Conservation (phyloP, 148 eudicot genomes). For the Spergularia bocconei region DNA sequence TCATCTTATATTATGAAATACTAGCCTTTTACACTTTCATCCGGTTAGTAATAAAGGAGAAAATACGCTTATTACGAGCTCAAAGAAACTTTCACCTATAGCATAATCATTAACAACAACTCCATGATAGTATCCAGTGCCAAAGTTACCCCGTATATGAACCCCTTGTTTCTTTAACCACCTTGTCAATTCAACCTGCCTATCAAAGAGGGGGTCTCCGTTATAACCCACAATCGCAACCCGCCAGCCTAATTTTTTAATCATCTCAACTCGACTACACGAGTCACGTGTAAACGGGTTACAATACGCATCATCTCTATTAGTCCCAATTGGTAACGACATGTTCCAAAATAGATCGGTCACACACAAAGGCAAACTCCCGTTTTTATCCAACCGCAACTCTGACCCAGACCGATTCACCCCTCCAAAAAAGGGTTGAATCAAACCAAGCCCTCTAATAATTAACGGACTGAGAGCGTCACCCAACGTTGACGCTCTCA, state of each 20-base stretch:
- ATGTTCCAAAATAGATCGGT: conserved; percentile 51
- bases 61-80: too few relatives aligned
- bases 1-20: too few relatives aligned
- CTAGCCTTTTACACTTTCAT: too few relatives aligned
- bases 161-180: conserved; percentile 24
- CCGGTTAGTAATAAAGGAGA: too few relatives aligned
- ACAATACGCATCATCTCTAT: conserved; percentile 37
- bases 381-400: conserved; percentile 19
- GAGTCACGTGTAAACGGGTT: conserved; percentile 9
- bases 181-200: conserved; percentile 15
- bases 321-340: conserved; percentile 39
- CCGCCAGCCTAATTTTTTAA: conserved; percentile 28
- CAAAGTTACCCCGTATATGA: neutral
- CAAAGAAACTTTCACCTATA: too few relatives aligned
- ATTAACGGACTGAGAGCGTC: conserved; percentile 9
- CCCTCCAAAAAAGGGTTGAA: conserved; percentile 39
- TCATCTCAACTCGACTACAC: too few relatives aligned
- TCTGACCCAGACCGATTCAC: conserved; percentile 30
- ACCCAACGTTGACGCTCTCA: neutral
- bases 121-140: conserved; percentile 15
- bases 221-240: conserved; percentile 21
- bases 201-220: conserved; percentile 33
- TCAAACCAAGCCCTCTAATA: conserved; percentile 29
- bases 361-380: conserved; percentile 23
- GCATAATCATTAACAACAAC: neutral